A percentile compares a stretch with the other conserved stretches of the same genome.
Conservation (phyloP, 2,329 filamentous ascomycete species). For the Orbilia javanica region DNA sequence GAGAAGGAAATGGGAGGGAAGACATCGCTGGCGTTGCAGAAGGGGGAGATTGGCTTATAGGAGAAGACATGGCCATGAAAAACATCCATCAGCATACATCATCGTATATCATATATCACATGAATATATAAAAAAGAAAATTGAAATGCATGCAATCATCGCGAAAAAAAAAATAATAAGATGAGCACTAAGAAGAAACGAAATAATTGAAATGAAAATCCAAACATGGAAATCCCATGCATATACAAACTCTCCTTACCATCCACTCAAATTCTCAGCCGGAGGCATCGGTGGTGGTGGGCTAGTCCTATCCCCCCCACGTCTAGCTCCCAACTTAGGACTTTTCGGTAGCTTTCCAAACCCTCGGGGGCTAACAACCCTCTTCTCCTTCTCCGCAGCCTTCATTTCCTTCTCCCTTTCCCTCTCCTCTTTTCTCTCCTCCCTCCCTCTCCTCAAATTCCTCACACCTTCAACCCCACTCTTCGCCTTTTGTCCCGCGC, state of each 20-base stretch:
- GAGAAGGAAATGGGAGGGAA: background rate
- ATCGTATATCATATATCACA: slow-evolving; percentile 8
- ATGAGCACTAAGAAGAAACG: too few species aligned
- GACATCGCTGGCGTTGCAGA: background rate
- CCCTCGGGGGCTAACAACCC: slow-evolving; percentile 68
- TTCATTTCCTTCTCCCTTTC: slow-evolving; percentile 74
- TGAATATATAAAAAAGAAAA: background rate
- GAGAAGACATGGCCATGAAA: slow-evolving; percentile 5
- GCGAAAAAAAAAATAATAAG: background rate
- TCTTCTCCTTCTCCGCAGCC: slow-evolving; percentile 75
- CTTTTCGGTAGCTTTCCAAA: slow-evolving; percentile 57
- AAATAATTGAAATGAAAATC: background rate
- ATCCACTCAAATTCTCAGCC: slow-evolving; percentile 67
- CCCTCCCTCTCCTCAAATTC: slow-evolving; percentile 71
- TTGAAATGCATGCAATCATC: too few species aligned
- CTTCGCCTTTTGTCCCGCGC: slow-evolving; percentile 58
- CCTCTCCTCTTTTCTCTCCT: slow-evolving; percentile 70
- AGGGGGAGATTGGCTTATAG: background rate
- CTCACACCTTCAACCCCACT: slow-evolving; percentile 51
- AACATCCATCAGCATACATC: slow-evolving; percentile 14
- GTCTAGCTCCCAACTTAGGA: slow-evolving; percentile 63
- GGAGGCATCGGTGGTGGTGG: slow-evolving; percentile 68
- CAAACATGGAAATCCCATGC: background rate
- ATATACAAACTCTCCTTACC: slow-evolving; percentile 15
- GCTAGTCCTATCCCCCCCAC: slow-evolving; percentile 63